These are phyloP conservation scores for Verticillium klebahnii DNA, from an alignment of 2,329 filamentous ascomycete genomes.

Conservation along the genomic window DNA sequence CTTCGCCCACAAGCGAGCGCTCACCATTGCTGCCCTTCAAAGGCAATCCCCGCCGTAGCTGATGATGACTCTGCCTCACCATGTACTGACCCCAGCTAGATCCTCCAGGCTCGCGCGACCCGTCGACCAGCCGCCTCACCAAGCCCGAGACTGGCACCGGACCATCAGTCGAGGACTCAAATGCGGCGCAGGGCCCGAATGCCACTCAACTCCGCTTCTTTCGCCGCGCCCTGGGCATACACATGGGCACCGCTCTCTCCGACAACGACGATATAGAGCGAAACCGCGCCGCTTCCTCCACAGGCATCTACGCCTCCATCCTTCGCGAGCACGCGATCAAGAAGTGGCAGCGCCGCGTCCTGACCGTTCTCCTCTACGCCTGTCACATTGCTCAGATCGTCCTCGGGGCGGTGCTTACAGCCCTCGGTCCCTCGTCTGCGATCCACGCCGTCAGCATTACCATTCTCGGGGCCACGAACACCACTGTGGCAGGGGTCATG, in stretches of 20 bases:
- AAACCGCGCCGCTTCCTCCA: conserved; percentile 23
- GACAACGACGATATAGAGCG: conserved; percentile 25
- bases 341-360: conserved; percentile 24
- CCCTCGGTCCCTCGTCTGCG: conserved; percentile 38
- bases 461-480: conserved; percentile 57
- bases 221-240: conserved; percentile 38
- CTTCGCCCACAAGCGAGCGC: not conserved
- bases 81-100: not conserved
- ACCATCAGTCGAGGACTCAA: not conserved
- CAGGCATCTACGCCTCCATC: conserved; percentile 36
- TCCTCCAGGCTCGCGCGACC: not conserved
- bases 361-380: conserved; percentile 33
- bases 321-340: conserved; percentile 26
- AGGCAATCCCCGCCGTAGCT: not conserved
- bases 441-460: conserved; percentile 49
- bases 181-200: conserved; percentile 13
- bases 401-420: conserved; percentile 41
- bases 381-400: conserved; percentile 41
- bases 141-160: not conserved
- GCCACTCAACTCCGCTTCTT: conserved; percentile 37
- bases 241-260: conserved; percentile 17
- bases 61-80: not conserved
- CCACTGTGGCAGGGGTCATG: conserved; percentile 56
- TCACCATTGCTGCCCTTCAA: not conserved
- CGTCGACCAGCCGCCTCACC: not conserved